Base-by-base conservation (phyloP, 163 green algal genomes). In the Chloromonas sp. region DNA sequence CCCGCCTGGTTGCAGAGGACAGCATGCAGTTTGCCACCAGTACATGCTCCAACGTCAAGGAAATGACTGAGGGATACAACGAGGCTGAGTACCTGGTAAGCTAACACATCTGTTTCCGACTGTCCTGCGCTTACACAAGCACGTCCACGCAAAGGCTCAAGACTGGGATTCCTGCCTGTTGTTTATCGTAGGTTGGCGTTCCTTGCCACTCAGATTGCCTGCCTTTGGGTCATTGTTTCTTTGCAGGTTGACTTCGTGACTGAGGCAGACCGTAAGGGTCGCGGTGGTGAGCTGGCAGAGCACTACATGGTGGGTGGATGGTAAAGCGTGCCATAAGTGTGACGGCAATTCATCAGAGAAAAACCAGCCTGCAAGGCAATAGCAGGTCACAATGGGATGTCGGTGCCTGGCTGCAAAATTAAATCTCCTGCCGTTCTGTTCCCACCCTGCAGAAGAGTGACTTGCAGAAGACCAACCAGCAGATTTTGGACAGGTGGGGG, bases 171-270 rank as follows among this genome's bases (percentile, higher is more conserved):
- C 36, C 5, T 11, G 5, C 5, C 66, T 74, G 66, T 11, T 74
- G 66, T 15, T 11, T 74, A 11, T 11, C 5, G 66, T 74, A 5
- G 5, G 11, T 36, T 36, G 66, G 66, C 66, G 5, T 11, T 15
- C 5, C 66, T 15, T 5, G 5, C 11, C 5, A 11, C 66, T 74
- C 5, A 74, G 66, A 11, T 5, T 74, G 5, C 66, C 5, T 5
- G 5, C 5, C 5, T 74, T 2, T 2, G 14, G 57, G 14, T 61
- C 14, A 2, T 95, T 77, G 93, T 92, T 5, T 94, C 97, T 86
- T 97, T 92, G 88, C 87, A 97, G 82, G 92, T 95, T 81, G 94
- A 96, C 86, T 83, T 97, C 14, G 95, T 95, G 11, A 93, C 94
- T 36, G 81, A 91, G 78, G 93, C 90, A 3, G 91, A 95, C 85